Conservation (phyloP, 2,329 filamentous ascomycete species). For the Claviceps sorghi region DNA sequence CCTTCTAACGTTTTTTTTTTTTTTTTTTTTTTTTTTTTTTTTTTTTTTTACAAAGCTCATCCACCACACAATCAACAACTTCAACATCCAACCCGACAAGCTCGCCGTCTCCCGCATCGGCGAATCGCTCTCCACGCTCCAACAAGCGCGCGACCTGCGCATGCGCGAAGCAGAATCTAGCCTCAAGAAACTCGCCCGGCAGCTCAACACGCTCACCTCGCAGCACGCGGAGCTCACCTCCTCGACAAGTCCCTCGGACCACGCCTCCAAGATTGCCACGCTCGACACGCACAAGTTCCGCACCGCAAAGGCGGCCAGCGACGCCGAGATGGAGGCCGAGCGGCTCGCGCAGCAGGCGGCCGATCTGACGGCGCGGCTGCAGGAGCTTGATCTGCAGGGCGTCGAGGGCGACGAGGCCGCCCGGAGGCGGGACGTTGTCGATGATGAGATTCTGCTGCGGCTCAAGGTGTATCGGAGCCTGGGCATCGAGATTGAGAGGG, state of each 20-base stretch:
- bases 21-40: not conserved
- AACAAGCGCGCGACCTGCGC: slow-evolving; percentile 67
- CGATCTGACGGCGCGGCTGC: slow-evolving; percentile 58
- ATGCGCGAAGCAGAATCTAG: slow-evolving; percentile 53
- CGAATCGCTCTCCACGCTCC: slow-evolving; percentile 70
- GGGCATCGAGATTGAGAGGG: slow-evolving; percentile 74
- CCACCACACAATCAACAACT: slow-evolving; percentile 80
- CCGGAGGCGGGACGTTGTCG: slow-evolving; percentile 29
- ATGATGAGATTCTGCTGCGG: slow-evolving; percentile 56
- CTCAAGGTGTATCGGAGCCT: slow-evolving; percentile 84
- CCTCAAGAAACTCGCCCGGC: slow-evolving; percentile 59
- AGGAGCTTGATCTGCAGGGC: slow-evolving; percentile 75
- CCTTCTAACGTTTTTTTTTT: too few species aligned
- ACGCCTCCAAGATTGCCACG: slow-evolving; percentile 70
- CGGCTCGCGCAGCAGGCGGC: slow-evolving; percentile 66
- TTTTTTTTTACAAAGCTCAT: slow-evolving; percentile 24
- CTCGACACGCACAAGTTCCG: slow-evolving; percentile 92
- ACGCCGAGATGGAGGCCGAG: slow-evolving; percentile 90
- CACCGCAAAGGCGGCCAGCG: slow-evolving; percentile 77
- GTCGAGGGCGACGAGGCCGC: slow-evolving; percentile 47
- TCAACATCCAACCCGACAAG: slow-evolving; percentile 86
- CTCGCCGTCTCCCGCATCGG: slow-evolving; percentile 67
- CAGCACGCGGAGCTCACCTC: slow-evolving; percentile 65
- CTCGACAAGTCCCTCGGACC: slow-evolving; percentile 61
- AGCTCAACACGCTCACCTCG: slow-evolving; percentile 56